Base-by-base conservation (phyloP, 2,329 filamentous ascomycete genomes). In the Epichloe gansuensis region DNA sequence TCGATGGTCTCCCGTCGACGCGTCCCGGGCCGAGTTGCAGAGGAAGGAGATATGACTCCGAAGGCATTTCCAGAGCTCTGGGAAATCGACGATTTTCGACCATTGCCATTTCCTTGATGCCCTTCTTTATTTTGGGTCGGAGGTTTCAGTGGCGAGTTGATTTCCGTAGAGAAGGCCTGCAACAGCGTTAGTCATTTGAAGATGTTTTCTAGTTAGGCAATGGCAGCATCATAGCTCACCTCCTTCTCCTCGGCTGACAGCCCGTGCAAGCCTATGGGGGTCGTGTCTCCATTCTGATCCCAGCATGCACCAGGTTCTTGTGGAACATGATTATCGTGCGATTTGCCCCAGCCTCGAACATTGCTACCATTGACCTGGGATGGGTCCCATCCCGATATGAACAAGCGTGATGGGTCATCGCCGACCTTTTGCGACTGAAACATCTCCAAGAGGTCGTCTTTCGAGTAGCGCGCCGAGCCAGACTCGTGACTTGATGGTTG, bases 71-170 rank as follows among this genome's bases (percentile, higher is more conserved):
- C 74, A 53, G 76, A 77, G 49, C 77, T 81, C 56, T 87, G 84
- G 15, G 90, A 93, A 47, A 95, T 69, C 1, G 90, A 96, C 15
- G 82, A 75, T 70, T 95, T 96, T 53, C 91, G 86, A 47, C 84
- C 79, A 51, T 85, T 83, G 11, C 74, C 75, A 65, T 77, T 66
- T 68, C 77, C 66, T 66, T 77, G 65, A 66, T 75, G 67, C 71
- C 81, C 71, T 42, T 80, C 76, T 60, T 84, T 82, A 54, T 87
- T 91, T 62, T 87, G 85, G 35, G 82, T 80, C 21, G 87, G 87
- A 8, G 87, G 85, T 69, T 97, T 97, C 59, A 96, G 74, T 36
- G 89, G 86, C 38, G 93, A 96, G 67, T 97, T 98, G 64, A 98
- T 89, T 57, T 94, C 93, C 49, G 79, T 80, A 49, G 81, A 71